phyloP scores from a whole-genome alignment of 768 basidiomycete species.

The Cystofilobasidium capitatum region DNA sequence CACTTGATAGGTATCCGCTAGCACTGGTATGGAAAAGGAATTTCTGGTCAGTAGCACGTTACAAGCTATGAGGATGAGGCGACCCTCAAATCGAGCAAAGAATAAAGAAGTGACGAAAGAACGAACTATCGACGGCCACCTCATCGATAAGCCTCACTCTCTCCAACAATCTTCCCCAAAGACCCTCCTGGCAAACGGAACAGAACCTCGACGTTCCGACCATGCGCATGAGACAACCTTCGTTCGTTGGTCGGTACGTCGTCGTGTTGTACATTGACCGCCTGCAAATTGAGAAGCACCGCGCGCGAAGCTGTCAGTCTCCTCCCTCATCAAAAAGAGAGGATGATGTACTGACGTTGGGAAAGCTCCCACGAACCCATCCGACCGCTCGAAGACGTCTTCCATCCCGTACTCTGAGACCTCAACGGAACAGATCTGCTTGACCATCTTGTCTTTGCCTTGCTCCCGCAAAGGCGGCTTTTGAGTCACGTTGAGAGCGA shows the following conservation, averaged over 20 bases:
- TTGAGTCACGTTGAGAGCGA: constrained; percentile 47
- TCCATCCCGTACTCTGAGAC: constrained; percentile 60
- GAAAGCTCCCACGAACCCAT: constrained; percentile 57
- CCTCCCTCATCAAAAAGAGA: constrained; percentile 11
- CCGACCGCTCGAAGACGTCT: constrained; percentile 52
- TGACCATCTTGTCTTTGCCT: constrained; percentile 40
- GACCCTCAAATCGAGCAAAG: background rate
- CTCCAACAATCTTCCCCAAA: constrained; percentile 58
- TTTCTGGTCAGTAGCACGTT: background rate
- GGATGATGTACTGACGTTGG: constrained; percentile 51
- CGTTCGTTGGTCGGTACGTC: constrained; percentile 69
- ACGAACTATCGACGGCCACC: constrained; percentile 32
- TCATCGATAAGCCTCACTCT: constrained; percentile 56
- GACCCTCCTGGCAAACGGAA: constrained; percentile 60
- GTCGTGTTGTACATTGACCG: constrained; percentile 58
- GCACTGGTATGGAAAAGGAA: background rate
- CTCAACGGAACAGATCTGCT: constrained; percentile 69
- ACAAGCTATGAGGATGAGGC: background rate
- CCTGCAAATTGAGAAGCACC: constrained; percentile 40
- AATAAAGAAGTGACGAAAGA: background rate
- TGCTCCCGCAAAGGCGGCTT: constrained; percentile 35
- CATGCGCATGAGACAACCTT: constrained; percentile 70
- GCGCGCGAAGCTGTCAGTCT: constrained; percentile 1
- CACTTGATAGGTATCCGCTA: constrained; percentile 40
- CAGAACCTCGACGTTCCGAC: constrained; percentile 65